Percentiles rank a stretch among this genome's conserved stretches.
Conservation (phyloP, 768 basidiomycete species). For the Lentinula sp. region DNA sequence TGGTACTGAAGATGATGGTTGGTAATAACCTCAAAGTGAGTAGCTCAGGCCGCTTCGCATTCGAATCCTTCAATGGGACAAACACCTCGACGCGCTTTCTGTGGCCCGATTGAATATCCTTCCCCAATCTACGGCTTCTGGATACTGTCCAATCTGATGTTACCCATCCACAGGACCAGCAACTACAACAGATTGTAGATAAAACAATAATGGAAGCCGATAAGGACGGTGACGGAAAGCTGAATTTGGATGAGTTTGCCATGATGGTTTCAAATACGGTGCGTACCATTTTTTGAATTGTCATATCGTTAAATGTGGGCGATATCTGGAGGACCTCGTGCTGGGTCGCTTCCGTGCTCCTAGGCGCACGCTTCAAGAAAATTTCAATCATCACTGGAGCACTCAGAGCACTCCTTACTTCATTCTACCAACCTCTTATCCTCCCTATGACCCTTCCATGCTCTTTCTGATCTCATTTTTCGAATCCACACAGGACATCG, state of each 20-base stretch:
- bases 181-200: constrained; percentile 98
- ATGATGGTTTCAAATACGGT: constrained; percentile 97
- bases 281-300: constrained; percentile 17
- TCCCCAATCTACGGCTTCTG: not conserved
- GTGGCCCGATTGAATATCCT: not conserved
- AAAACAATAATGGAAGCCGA: constrained; percentile 99
- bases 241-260: constrained; percentile 96
- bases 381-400: too few species aligned
- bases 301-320: not conserved
- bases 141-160: not conserved
- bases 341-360: too few species aligned
- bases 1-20: constrained; percentile 99
- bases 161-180: constrained; percentile 66
- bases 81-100: not conserved
- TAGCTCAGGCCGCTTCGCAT: not conserved
- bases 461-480: constrained; percentile 1
- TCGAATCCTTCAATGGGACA: not conserved
- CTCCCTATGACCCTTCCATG: not conserved
- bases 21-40: constrained; percentile 94
- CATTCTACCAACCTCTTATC: too few species aligned
- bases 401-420: constrained; percentile 2
- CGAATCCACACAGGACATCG: constrained; percentile 69
- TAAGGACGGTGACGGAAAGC: constrained; percentile 94
- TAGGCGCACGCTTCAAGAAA: too few species aligned
- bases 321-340: not conserved